Conservation (phyloP, 176 grass and related monocot species). For the Zea luxurians region DNA sequence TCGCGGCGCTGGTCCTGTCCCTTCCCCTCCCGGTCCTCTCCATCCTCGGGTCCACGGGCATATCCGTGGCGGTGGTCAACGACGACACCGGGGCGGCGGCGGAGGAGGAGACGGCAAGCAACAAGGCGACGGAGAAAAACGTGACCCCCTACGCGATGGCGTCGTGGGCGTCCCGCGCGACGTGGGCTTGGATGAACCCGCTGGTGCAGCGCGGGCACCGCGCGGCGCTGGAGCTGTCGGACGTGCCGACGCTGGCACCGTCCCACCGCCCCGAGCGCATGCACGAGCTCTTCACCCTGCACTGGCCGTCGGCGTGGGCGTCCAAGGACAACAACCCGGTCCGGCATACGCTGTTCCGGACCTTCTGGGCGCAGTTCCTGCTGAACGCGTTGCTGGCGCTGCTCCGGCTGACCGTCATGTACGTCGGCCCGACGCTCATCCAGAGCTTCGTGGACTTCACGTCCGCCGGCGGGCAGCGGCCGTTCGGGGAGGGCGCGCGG, state of each 20-base stretch:
- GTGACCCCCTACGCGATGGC: constrained; percentile 64
- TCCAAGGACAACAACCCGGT: constrained; percentile 58
- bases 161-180: constrained; percentile 51
- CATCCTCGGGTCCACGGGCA: constrained; percentile 45
- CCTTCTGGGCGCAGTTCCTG: constrained; percentile 80
- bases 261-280: constrained; percentile 68
- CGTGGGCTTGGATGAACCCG: constrained; percentile 93
- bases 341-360: constrained; percentile 54
- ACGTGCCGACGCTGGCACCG: constrained; percentile 64
- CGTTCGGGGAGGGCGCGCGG: constrained; percentile 39
- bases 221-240: constrained; percentile 50
- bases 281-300: constrained; percentile 55
- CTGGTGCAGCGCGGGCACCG: constrained; percentile 62
- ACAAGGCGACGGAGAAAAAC: neutral
- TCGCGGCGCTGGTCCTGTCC: constrained; percentile 55
- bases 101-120: neutral
- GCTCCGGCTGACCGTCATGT: constrained; percentile 74
- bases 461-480: neutral
- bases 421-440: constrained; percentile 80
- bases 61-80: neutral
- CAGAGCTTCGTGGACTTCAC: constrained; percentile 81
- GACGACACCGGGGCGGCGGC: neutral
- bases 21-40: constrained; percentile 54
- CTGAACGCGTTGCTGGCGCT: constrained; percentile 59
- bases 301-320: constrained; percentile 58